Base-by-base conservation (phyloP, 352 stramenopile species). In the Phytophthora fragariaefolia region DNA sequence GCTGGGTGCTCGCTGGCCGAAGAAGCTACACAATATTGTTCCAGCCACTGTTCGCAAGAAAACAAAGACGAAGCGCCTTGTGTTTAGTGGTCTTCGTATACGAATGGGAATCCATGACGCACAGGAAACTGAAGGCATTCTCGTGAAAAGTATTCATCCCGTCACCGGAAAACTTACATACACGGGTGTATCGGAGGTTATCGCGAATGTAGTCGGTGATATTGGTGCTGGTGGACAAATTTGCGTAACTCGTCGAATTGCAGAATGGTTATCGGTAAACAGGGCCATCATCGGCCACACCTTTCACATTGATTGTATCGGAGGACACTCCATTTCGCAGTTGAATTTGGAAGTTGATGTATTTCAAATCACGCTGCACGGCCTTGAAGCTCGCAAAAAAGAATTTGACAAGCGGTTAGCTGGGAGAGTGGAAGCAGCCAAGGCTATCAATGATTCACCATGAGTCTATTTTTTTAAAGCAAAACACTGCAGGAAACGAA, bases 31-130 rank as follows among this genome's bases (percentile, higher is more conserved):
- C 58, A 73, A 82, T 23, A 43, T 81, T 9, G 58, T 73, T 7
- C 66, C 72, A 13, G 52, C 64, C 1, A 86, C 73, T 6, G 24
- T 46, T 10, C 72, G 70, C 12, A 67, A 71, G 56, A 79, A 80
- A 42, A 73, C 72, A 2, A 80, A 73, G 51, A 74, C 56, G 7
- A 85, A 80, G 32, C 77, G 74, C 28, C 58, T 80, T 3, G 38
- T 89, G 2, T 90, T 90, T 58, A 79, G 54, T 48, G 80, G 80
- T 6, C 48, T 90, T 22, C 68, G 80, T 4, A 63, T 89, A 58
- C 78, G 80, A 23, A 89, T 90, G 82, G 78, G 80, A 6, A 72
- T 89, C 22, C 80, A 87, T 43, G 81, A 85, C 38, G 71, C 81
- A 3, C 66, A 77, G 9, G 58, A 75, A n/a, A 40, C 54, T 7